Base-by-base conservation (phyloP, 257 asterid species). In the Solanum corneliomulleri region DNA sequence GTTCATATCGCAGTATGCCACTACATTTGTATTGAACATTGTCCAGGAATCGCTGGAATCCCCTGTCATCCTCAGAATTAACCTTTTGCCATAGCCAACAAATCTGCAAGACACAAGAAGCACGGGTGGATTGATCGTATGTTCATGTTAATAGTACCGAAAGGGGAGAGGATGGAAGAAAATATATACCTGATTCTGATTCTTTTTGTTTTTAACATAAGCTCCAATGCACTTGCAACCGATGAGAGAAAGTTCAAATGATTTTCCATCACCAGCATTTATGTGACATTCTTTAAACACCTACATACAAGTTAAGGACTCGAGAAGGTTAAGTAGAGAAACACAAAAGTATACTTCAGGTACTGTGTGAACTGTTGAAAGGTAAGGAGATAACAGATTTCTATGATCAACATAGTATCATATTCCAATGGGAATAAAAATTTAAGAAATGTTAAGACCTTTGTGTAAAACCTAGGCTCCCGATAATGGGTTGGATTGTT, bases 21-120 rank as follows among this genome's bases (percentile, higher is more conserved):
- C 93, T 97, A 39, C 93, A 93, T 86, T 92, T 97, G 76, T 97
- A 97, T 83, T 97, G 99, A 87, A 96, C 99, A 10, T 90, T 97
- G 75, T 97, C 99, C 92, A 97, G 90, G 92, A 97, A 96, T 87
- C 93, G 95, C 91, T 97, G 99, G 89, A 96, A 97, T 15, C 95
- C 97, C 84, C 87, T 92, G 91, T 96, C 99, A 62, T 93, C 94
- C 72, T 95, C 94, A 52, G 99, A 97, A 84, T 88, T 88, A 75
- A 95, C 95, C 92, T 97, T 97, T 89, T 93, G 95, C 98, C 98
- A 97, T 56, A 92, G 86, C 99, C 99, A 97, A 92, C 99, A 96
- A 74, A 97, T 95, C 99, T 97, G 91, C 89, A 87, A 71, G 87
- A 45, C 25, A 75, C 44, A 39, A 49, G 85, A 86, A 90, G 76